phyloP scores from a whole-genome alignment of 805 yeast species.

The Yamadazyma tumulicola region DNA sequence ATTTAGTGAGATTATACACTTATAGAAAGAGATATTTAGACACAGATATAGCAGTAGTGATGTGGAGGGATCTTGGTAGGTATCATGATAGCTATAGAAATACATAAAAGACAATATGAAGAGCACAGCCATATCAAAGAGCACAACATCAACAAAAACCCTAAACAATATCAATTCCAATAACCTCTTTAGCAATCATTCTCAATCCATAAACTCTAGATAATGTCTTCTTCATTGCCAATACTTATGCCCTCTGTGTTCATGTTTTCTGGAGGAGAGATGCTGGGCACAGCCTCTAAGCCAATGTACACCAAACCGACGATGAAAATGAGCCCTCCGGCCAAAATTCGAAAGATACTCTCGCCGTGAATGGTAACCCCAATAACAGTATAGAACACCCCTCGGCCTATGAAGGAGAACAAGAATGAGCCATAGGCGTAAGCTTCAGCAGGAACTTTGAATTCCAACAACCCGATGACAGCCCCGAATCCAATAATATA shows the following conservation, averaged over 20 bases:
- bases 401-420: slow-evolving; percentile 73
- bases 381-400: slow-evolving; percentile 44
- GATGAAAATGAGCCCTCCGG: slow-evolving; percentile 55
- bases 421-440: slow-evolving; percentile 63
- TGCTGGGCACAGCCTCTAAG: slow-evolving; percentile 69
- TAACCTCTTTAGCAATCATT: too few species aligned
- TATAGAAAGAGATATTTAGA: too few species aligned
- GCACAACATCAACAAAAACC: too few species aligned
- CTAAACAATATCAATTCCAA: too few species aligned
- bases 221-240: slow-evolving; percentile 40
- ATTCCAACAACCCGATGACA: slow-evolving; percentile 47
- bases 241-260: slow-evolving; percentile 42
- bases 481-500: slow-evolving; percentile 54
- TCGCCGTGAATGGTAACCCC: slow-evolving; percentile 44
- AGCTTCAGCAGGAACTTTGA: slow-evolving; percentile 56
- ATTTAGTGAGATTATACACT: not conserved
- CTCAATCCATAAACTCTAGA: slow-evolving; percentile 14
- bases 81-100: too few species aligned
- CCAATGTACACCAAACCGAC: slow-evolving; percentile 58
- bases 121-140: too few species aligned
- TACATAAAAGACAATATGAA: too few species aligned
- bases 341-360: slow-evolving; percentile 51
- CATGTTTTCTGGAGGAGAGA: slow-evolving; percentile 83
- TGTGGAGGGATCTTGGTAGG: too few species aligned
- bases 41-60: too few species aligned